A percentile compares a stretch with the other conserved stretches of the same genome.
Evolutionary conservation across 495 filamentous ascomycete species (phyloP).

Genomic region (Thermothielavioides terrestris): DNA sequence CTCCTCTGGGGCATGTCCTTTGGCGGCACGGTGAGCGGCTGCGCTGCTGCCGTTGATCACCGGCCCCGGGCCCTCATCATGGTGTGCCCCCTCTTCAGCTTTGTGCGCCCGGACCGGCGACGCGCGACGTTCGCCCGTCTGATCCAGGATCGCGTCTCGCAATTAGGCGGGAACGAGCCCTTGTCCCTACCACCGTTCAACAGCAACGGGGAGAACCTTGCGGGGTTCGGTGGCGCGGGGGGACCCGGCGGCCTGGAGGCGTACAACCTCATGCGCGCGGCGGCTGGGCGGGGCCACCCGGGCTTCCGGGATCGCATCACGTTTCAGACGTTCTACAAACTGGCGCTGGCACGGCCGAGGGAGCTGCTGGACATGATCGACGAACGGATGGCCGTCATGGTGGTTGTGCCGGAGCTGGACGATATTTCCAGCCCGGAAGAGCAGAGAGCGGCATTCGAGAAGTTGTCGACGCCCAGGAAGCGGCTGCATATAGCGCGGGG

Average conservation of each 20-base stretch:
- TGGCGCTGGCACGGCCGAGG: slow-evolving; percentile 9
- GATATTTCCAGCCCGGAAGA: slow-evolving; percentile 14
- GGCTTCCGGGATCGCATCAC: slow-evolving; percentile 11
- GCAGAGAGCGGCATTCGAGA: slow-evolving; percentile 10
- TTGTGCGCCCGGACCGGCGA: slow-evolving; percentile 2
- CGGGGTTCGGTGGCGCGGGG: slow-evolving; percentile 11
- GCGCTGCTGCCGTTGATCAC: slow-evolving; percentile 6
- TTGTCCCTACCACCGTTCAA: slow-evolving; percentile 18
- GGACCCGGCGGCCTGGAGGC: slow-evolving; percentile 2
- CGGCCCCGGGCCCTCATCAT: slow-evolving; percentile 7
- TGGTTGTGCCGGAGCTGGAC: slow-evolving; percentile 20
- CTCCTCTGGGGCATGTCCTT: slow-evolving; percentile 44
- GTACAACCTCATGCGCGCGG: slow-evolving; percentile 10
- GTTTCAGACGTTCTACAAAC: slow-evolving; percentile 16
- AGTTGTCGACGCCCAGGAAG: slow-evolving; percentile 7
- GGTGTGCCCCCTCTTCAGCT: slow-evolving; percentile 13
- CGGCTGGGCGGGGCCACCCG: not conserved
- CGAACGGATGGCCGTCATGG: slow-evolving; percentile 7
- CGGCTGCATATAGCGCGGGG: slow-evolving; percentile 11
- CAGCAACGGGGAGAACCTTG: slow-evolving; percentile 30
- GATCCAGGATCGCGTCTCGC: slow-evolving; percentile 24
- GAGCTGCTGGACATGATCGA: slow-evolving; percentile 12
- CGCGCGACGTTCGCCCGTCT: slow-evolving; percentile 10
- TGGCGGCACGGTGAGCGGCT: slow-evolving; percentile 14
- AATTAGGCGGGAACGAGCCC: slow-evolving; percentile 21